A percentile compares a stretch with the other conserved stretches of the same genome.
Conservation (phyloP, 441 rosid genomes). For the Hypseocharis bilobata region DNA sequence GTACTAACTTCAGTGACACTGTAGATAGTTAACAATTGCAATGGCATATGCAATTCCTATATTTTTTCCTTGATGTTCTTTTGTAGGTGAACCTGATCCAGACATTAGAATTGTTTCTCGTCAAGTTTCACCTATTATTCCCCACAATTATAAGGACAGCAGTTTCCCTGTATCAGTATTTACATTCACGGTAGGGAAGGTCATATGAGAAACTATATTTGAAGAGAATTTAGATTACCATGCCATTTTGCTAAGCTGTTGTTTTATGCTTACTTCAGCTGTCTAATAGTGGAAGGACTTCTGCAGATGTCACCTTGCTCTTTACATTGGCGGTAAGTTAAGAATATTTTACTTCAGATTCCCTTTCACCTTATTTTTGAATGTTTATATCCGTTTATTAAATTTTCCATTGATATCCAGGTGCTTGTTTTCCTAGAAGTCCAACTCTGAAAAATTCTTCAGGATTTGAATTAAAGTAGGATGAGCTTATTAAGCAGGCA, state of each 20-base stretch:
- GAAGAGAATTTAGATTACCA: not conserved
- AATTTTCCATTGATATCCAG: not conserved
- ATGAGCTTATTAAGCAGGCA: not conserved
- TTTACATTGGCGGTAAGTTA: constrained; percentile 34
- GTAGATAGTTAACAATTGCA: not conserved
- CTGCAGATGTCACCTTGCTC: constrained; percentile 32
- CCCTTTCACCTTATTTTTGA: not conserved
- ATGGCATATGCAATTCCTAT: constrained; percentile 3
- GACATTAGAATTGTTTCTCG: constrained; percentile 28
- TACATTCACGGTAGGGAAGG: constrained; percentile 32
- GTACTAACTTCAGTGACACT: constrained; percentile 18
- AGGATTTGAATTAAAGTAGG: no score
- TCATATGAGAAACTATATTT: not conserved
- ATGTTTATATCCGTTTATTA: not conserved
- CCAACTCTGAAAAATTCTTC: not conserved
- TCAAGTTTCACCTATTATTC: constrained; percentile 34
- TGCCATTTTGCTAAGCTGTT: constrained; percentile 9
- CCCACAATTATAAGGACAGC: constrained; percentile 34
- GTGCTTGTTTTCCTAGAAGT: constrained; percentile 5
- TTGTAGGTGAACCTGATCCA: constrained; percentile 33
- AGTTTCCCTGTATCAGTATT: constrained; percentile 35
- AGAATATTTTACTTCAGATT: not conserved
- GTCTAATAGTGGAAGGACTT: constrained; percentile 24
- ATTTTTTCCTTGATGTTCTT: not conserved
- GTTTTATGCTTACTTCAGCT: constrained; percentile 24